phyloP scores from a whole-genome alignment of 2,329 filamentous ascomycete genomes.

The Clonostachys rhizophaga region DNA sequence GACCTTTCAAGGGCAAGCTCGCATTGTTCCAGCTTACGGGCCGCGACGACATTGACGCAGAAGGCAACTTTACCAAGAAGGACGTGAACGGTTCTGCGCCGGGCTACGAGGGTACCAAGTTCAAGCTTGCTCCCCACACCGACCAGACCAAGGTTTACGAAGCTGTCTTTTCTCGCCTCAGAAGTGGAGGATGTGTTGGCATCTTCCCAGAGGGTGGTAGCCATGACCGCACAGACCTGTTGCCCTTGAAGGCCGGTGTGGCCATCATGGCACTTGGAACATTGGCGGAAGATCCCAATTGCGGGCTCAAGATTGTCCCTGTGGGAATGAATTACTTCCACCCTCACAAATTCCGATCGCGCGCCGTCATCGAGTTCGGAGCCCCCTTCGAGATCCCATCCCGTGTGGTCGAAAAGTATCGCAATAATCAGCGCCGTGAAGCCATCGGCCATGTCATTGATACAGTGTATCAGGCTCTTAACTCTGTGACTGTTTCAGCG shows the following conservation, averaged over 20 bases:
- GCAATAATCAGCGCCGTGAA: slow-evolving; percentile 75
- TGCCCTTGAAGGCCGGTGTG: slow-evolving; percentile 92
- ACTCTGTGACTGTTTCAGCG: slow-evolving; percentile 84
- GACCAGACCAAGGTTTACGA: slow-evolving; percentile 93
- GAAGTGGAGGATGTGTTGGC: slow-evolving; percentile 81
- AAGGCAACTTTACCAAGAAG: slow-evolving; percentile 57
- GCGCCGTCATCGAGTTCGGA: slow-evolving; percentile 94
- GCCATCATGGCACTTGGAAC: slow-evolving; percentile 97
- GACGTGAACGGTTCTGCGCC: slow-evolving; percentile 48
- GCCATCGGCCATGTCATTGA: slow-evolving; percentile 83
- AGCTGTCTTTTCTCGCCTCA: slow-evolving; percentile 81
- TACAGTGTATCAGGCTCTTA: slow-evolving; percentile 78
- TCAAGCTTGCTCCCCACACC: slow-evolving; percentile 86
- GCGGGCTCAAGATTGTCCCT: slow-evolving; percentile 89
- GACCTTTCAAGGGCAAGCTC: slow-evolving; percentile 74
- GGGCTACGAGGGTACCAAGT: slow-evolving; percentile 73
- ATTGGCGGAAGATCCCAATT: slow-evolving; percentile 78
- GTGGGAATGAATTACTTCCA: slow-evolving; percentile 99
- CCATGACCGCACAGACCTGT: slow-evolving; percentile 85
- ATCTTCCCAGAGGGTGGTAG: slow-evolving; percentile 98
- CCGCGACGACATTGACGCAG: slow-evolving; percentile 63
- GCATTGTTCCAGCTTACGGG: slow-evolving; percentile 79
- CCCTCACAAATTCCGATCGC: slow-evolving; percentile 94
- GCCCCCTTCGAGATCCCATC: slow-evolving; percentile 79
- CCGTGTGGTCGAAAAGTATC: slow-evolving; percentile 82